Conservation (phyloP, 768 basidiomycete genomes). For the Basidioascus undulatus region DNA sequence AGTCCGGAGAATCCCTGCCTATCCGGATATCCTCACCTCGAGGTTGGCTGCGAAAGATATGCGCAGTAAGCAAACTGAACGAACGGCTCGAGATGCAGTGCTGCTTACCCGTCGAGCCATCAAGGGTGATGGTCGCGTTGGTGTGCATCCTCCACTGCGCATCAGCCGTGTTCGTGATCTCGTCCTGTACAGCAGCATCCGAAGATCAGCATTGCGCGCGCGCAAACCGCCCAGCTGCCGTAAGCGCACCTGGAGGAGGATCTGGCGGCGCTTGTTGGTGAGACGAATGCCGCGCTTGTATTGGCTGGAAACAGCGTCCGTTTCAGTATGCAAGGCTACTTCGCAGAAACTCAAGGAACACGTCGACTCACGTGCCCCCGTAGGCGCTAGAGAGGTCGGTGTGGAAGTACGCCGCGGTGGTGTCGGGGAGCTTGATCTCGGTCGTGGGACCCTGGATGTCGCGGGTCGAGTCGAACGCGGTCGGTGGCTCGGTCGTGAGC, state of each 20-base stretch:
- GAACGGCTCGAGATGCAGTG: no score
- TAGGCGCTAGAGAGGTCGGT: conserved; percentile 58
- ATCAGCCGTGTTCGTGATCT: no score
- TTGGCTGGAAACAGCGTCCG: neutral
- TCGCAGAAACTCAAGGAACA: conserved; percentile 6
- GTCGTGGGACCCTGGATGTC: conserved; percentile 61
- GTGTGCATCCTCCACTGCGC: conserved; percentile 73
- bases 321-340: neutral
- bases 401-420: conserved; percentile 61
- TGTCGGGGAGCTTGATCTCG: conserved; percentile 32
- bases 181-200: no score
- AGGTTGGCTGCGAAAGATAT: no score
- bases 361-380: conserved; percentile 19
- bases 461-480: conserved; percentile 29
- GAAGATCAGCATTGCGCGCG: no score
- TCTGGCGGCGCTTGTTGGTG: conserved; percentile 61
- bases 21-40: no score
- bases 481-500: conserved; percentile 36
- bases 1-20: no score
- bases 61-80: no score
- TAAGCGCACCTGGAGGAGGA: conserved; percentile 81
- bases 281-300: conserved; percentile 55
- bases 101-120: no score
- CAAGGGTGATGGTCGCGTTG: conserved; percentile 54
- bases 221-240: no score